Percentiles rank a stretch among this genome's conserved stretches.
These are phyloP conservation scores for Annona cherimola DNA, from an alignment of 164 flowering plant genomes.

Conservation along the genomic window DNA sequence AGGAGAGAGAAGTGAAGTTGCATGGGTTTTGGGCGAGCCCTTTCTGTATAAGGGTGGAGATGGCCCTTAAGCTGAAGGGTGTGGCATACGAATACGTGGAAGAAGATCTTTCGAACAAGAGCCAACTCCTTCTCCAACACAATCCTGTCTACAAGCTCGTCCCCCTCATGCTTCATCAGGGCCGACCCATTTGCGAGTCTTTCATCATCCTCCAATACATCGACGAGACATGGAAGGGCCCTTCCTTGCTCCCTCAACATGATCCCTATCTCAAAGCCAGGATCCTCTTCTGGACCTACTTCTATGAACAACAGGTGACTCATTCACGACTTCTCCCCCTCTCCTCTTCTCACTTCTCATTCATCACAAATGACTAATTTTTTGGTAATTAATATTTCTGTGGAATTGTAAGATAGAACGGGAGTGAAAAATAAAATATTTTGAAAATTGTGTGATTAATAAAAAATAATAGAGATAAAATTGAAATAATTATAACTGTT, in stretches of 20 bases:
- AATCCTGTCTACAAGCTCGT: constrained; percentile 37
- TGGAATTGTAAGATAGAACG: no score
- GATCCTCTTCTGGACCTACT: constrained; percentile 36
- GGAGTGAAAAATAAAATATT: no score
- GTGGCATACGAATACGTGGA: constrained; percentile 17
- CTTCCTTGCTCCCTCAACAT: constrained; percentile 24
- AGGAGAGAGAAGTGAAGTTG: constrained; percentile 14
- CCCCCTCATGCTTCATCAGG: constrained; percentile 28
- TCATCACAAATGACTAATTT: background rate
- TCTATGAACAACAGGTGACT: constrained; percentile 18
- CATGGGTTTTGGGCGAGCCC: constrained; percentile 13
- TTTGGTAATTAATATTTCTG: background rate
- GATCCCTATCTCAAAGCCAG: constrained; percentile 34
- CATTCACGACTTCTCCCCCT: background rate
- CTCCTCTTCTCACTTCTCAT: background rate
- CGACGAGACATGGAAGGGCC: constrained; percentile 30
- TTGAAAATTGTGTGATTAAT: no score
- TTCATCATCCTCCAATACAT: constrained; percentile 32
- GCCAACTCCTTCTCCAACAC: constrained; percentile 15
- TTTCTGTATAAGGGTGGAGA: constrained; percentile 10
- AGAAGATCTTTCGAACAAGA: constrained; percentile 26
- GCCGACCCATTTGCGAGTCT: constrained; percentile 27
- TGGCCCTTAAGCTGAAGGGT: constrained; percentile 29
- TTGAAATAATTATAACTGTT: no score
- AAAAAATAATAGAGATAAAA: no score